These are phyloP conservation scores for Zopfia rhizophila DNA, from an alignment of 2,329 filamentous ascomycete species.

Conservation along the genomic window DNA sequence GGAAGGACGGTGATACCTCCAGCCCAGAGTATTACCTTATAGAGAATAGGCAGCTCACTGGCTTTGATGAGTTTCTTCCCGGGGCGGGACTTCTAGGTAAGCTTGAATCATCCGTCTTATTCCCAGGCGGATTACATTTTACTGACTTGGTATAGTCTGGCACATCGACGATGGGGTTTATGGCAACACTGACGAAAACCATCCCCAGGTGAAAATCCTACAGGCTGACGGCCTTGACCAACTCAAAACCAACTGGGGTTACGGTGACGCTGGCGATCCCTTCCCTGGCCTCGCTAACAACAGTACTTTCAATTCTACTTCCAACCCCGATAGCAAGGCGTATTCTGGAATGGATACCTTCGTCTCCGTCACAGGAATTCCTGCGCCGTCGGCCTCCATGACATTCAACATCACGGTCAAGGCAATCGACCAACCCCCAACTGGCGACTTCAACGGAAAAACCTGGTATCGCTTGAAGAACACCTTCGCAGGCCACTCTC, in stretches of 20 bases:
- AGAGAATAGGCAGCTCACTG: conserved; percentile 32
- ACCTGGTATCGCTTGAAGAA: conserved; percentile 39
- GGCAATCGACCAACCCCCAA: conserved; percentile 11
- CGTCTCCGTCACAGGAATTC: conserved; percentile 31
- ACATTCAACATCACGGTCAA: conserved; percentile 34
- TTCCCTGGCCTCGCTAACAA: conserved; percentile 31
- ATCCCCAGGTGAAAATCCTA: conserved; percentile 32
- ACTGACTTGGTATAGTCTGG: conserved; percentile 22
- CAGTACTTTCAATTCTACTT: conserved; percentile 22
- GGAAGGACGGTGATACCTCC: conserved; percentile 29
- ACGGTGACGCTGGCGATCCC: conserved; percentile 31
- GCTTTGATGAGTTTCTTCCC: conserved; percentile 31
- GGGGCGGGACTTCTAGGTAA: conserved; percentile 27
- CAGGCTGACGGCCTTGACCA: conserved; percentile 36
- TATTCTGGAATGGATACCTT: conserved; percentile 29
- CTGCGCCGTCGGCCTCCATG: conserved; percentile 25
- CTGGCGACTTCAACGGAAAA: conserved; percentile 22
- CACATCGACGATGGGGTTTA: conserved; percentile 30
- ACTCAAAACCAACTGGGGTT: conserved; percentile 20
- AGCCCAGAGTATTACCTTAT: conserved; percentile 34
- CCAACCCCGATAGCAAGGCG: conserved; percentile 30
- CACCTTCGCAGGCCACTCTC: conserved; percentile 24
- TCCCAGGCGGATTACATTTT: neutral
- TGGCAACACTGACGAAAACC: conserved; percentile 30
- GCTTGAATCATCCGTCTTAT: neutral